Percentiles rank a stretch among this genome's conserved stretches.
phyloP scores from a whole-genome alignment of 2,329 filamentous ascomycete species.

The Fusarium siculi region DNA sequence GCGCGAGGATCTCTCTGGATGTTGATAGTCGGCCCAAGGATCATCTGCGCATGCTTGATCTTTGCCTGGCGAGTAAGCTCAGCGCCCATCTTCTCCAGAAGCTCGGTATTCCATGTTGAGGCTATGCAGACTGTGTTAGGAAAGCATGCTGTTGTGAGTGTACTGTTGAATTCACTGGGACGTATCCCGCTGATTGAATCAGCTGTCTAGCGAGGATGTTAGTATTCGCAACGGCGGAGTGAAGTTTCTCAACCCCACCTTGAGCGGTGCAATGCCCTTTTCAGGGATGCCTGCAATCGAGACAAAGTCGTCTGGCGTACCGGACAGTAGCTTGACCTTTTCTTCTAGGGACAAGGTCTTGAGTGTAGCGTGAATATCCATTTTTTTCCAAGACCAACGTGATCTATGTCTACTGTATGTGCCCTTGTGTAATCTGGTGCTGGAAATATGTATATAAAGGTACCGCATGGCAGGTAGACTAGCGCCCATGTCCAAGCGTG shows the following conservation, averaged over 20 bases:
- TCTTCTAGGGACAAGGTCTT: not conserved
- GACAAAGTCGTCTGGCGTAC: not conserved
- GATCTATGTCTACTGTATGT: no score
- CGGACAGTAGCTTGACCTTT: not conserved
- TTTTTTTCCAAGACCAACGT: no score
- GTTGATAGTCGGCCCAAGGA: constrained; percentile 28
- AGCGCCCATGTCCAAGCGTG: no score
- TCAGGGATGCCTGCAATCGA: not conserved
- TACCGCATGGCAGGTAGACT: no score
- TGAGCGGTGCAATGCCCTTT: not conserved
- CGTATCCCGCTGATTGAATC: not conserved
- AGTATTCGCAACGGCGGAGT: rapidly evolving
- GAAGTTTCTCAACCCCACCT: not conserved
- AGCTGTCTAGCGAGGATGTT: rapidly evolving
- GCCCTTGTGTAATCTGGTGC: no score
- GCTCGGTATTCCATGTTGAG: not conserved
- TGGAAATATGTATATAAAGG: no score
- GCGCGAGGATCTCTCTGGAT: constrained; percentile 26
- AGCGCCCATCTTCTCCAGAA: not conserved
- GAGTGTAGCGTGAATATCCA: not conserved
- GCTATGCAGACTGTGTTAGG: not conserved
- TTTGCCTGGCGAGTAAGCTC: not conserved
- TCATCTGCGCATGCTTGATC: constrained; percentile 7
- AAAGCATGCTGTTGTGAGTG: not conserved
- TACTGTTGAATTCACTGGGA: not conserved